These are phyloP conservation scores for Aspergillus spinulosporus DNA, from an alignment of 2,329 filamentous ascomycete genomes.

Conservation along the genomic window DNA sequence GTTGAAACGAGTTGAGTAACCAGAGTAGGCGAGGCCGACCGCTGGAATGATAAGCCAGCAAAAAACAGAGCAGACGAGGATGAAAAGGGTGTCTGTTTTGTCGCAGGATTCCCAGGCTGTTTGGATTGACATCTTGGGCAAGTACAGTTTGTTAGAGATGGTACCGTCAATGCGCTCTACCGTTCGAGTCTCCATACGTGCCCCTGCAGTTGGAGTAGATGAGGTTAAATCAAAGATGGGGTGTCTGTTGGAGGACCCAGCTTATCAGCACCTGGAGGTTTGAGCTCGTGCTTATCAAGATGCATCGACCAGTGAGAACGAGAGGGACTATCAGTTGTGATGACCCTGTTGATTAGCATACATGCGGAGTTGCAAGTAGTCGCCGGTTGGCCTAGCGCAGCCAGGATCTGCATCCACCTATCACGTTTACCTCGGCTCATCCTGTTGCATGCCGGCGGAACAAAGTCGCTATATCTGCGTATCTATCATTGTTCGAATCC, in stretches of 20 bases:
- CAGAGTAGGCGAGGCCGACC: slow-evolving; percentile 53
- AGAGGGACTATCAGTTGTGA: slow-evolving; percentile 9
- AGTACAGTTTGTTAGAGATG: background rate
- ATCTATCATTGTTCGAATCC: slow-evolving; percentile 25
- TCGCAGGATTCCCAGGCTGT: slow-evolving; percentile 54
- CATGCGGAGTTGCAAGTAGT: slow-evolving; percentile 1
- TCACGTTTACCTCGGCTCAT: slow-evolving; percentile 23
- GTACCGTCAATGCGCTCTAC: too few relatives aligned
- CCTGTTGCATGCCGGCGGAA: slow-evolving; percentile 21
- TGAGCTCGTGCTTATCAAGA: slow-evolving; percentile 1
- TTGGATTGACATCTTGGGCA: slow-evolving; percentile 30
- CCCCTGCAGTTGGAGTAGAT: slow-evolving; percentile 28
- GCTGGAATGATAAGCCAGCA: slow-evolving; percentile 56
- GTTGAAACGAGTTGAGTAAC: slow-evolving; percentile 52
- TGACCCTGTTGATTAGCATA: background rate
- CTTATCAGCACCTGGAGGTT: slow-evolving; percentile 7
- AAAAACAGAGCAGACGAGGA: slow-evolving; percentile 53
- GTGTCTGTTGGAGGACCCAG: background rate
- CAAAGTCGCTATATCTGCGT: slow-evolving; percentile 31
- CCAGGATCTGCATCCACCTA: background rate
- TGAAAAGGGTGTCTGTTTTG: slow-evolving; percentile 54
- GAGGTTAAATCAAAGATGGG: slow-evolving; percentile 24
- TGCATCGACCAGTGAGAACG: slow-evolving; percentile 8
- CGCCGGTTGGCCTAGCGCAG: background rate
- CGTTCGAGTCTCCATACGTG: background rate